Evolutionary conservation across 805 yeast genomes (phyloP), one percentile per base, ranked within the genome.

Genomic region (Cyberlindnera galapagoensis): DNA sequence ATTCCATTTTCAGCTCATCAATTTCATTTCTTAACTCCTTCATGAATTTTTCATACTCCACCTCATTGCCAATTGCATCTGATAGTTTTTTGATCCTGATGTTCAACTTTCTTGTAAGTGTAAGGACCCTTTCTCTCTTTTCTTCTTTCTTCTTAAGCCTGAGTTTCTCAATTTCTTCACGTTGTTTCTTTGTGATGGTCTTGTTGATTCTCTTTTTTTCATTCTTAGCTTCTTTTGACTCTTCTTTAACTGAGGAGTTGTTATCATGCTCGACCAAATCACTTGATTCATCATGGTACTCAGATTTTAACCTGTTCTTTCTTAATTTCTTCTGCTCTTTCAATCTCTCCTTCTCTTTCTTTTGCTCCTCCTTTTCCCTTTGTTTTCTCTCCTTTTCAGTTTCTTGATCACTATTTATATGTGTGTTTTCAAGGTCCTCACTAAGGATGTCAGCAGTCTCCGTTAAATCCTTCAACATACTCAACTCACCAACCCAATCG

Each of bases 1-100:
- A 84, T 65, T 92, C 98, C 70, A 86, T 74, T 57, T 92, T 92
- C 52, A 92, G 64, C 40, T 82, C 82, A 44, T 82, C 88, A 26
- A 82, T 72, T 51, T 83, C 92, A 34, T 63, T 62, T 24, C 61
- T 57, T 18, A 83, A 61, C 43, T 75, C 74, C 9, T 48, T 47
- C n/a, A 55, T 59, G 49, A 73, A 81, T 6, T 65, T 67, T 7
- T 56, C 59, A 23, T 74, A 51, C 11, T 76, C 72, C 18, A 70
- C 74, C 0, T 54, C 52, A 18, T 68, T 66, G 30, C 65, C 62
- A 12, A 60, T 62, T 4, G 78, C 70, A 19, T 65, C 58, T 9
- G 62, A 47, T 40, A 66, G 67, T 18, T 59, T 57, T 9, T 63
- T 67, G 15, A 81, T 54, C 39, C 69, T 67, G 1, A 57, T 44